These are phyloP conservation scores for Sclerotinia spermophila DNA, from an alignment of 2,329 filamentous ascomycete genomes.

Conservation along the genomic window DNA sequence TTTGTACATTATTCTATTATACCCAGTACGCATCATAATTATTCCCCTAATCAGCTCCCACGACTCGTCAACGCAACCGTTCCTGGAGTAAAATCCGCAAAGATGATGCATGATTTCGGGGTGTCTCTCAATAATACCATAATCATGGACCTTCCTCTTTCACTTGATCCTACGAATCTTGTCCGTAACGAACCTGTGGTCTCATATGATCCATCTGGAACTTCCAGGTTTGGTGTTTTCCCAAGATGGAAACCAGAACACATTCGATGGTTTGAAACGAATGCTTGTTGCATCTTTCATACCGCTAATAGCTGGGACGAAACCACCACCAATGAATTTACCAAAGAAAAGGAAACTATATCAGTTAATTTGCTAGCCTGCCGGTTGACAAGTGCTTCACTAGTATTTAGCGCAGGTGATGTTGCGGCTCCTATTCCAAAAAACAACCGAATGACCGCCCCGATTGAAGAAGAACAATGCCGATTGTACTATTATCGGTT, in stretches of 20 bases:
- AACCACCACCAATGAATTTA: slow-evolving; percentile 26
- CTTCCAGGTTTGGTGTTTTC: slow-evolving; percentile 65
- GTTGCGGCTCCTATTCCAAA: slow-evolving; percentile 51
- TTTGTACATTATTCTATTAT: slow-evolving; percentile 65
- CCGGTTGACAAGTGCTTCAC: slow-evolving; percentile 60
- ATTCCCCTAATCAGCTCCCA: slow-evolving; percentile 28
- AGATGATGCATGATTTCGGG: slow-evolving; percentile 76
- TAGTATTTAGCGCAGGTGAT: slow-evolving; percentile 63
- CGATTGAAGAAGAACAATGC: slow-evolving; percentile 59
- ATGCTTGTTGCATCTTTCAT: slow-evolving; percentile 67
- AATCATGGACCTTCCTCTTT: slow-evolving; percentile 66
- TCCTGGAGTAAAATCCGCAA: slow-evolving; percentile 58
- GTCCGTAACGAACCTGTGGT: slow-evolving; percentile 54
- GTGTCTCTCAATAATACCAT: slow-evolving; percentile 60
- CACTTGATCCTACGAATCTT: slow-evolving; percentile 60
- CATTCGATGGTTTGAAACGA: slow-evolving; percentile 65
- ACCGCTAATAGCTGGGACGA: slow-evolving; percentile 69
- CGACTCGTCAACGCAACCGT: slow-evolving; percentile 50
- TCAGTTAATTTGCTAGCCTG: slow-evolving; percentile 63
- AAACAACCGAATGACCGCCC: slow-evolving; percentile 25
- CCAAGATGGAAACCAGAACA: slow-evolving; percentile 55
- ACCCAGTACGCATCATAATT: slow-evolving; percentile 39
- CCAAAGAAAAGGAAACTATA: slow-evolving; percentile 34
- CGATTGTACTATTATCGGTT: slow-evolving; percentile 68
- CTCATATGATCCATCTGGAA: slow-evolving; percentile 53